phyloP scores from a whole-genome alignment of 768 basidiomycete species.

The Phaeotremella skinneri region DNA sequence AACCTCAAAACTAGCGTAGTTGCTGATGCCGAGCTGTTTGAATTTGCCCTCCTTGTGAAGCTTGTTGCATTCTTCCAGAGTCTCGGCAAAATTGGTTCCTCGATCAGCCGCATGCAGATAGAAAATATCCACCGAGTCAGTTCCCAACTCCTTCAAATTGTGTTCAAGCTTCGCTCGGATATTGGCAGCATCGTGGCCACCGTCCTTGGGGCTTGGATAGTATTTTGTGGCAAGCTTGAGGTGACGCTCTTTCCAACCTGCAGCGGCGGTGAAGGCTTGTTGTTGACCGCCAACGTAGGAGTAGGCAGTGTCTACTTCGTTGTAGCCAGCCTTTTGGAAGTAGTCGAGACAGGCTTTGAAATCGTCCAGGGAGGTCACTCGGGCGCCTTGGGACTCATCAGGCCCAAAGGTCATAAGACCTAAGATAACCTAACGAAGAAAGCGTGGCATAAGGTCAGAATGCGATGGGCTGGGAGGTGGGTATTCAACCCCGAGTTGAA shows the following conservation, averaged over 20 bases:
- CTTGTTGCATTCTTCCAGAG: slow-evolving; percentile 57
- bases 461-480: not conserved
- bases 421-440: not conserved
- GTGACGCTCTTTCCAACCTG: slow-evolving; percentile 57
- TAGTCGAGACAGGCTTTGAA: slow-evolving; percentile 58
- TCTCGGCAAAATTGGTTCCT: slow-evolving; percentile 57
- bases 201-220: slow-evolving; percentile 53
- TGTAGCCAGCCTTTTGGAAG: slow-evolving; percentile 61
- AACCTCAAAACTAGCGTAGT: slow-evolving; percentile 55
- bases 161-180: slow-evolving; percentile 51
- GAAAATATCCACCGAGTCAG: slow-evolving; percentile 57
- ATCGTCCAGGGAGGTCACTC: slow-evolving; percentile 39
- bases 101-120: slow-evolving; percentile 57
- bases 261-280: slow-evolving; percentile 33
- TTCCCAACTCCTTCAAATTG: slow-evolving; percentile 56
- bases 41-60: slow-evolving; percentile 60
- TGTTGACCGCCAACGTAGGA: slow-evolving; percentile 48
- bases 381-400: slow-evolving; percentile 32
- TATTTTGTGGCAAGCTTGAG: slow-evolving; percentile 64
- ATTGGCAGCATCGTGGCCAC: slow-evolving; percentile 43
- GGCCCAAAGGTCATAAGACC: slow-evolving; percentile 37
- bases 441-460: not conserved
- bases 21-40: slow-evolving; percentile 56
- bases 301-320: slow-evolving; percentile 55
- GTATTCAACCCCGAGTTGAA: no score